Evolutionary conservation across 495 filamentous ascomycete genomes (phyloP).

Genomic region (Astrothelium macrocarpum): DNA sequence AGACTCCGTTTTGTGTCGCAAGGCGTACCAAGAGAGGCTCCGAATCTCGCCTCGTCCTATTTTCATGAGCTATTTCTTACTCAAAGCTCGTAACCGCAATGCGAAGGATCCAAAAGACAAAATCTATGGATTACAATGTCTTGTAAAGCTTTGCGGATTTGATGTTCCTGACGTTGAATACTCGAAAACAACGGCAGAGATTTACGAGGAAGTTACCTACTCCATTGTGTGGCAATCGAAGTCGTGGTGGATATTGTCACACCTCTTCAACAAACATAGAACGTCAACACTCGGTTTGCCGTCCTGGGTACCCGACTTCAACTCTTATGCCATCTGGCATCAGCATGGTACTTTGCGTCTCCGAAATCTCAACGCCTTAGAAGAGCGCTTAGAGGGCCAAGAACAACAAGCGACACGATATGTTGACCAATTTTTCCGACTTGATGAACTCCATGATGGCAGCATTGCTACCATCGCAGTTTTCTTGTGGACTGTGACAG

Average conservation of each 20-base stretch:
- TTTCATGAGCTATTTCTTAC: background rate
- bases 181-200: background rate
- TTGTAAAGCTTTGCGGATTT: background rate
- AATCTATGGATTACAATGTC: background rate
- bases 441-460: background rate
- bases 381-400: background rate
- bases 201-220: background rate
- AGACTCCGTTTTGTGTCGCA: background rate
- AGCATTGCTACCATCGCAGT: background rate
- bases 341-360: background rate
- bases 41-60: background rate
- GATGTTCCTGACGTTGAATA: background rate
- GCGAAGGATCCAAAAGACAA: background rate
- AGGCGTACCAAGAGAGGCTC: background rate
- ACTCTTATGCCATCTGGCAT: background rate
- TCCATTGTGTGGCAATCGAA: background rate
- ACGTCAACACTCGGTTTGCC: background rate
- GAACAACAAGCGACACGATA: background rate
- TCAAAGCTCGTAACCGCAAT: background rate
- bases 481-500: background rate
- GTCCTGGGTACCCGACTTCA: background rate
- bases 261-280: background rate
- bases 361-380: background rate
- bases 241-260: background rate
- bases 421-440: background rate